Evolutionary conservation across 148 eudicot genomes (phyloP), one percentile per base, ranked within the genome.

Genomic region (Polygonum maritimum): DNA sequence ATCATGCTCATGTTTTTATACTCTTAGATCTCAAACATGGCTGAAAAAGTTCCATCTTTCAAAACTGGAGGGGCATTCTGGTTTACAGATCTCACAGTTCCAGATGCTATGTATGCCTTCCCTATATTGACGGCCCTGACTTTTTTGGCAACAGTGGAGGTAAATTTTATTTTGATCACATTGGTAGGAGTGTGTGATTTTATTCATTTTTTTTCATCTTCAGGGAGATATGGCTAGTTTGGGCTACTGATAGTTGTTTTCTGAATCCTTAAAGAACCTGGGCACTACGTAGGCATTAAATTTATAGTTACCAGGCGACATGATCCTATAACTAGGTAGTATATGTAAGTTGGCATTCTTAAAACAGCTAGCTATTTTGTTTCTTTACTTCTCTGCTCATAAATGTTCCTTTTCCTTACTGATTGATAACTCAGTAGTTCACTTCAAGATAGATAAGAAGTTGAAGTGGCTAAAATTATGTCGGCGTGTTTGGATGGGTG

Each of bases 31-130:
- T 74, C 78, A 18, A 96, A 96, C 87, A 91, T 96, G 99, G 94
- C 86, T 18, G 98, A 92, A 58, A 92, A 92, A 74, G 99, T 96
- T 73, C 98, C 97, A 14, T 96, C 99, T 7, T 91, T 92, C 52
- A 86, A 92, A 86, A 74, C 77, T 48, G 99, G 98, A 55, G 99
- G 99, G 79, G 88, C 85, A 14, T 91, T 79, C 51, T 96, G 99
- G 99, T 96, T 96, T 82, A 85, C 86, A 5, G 99, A 96, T 87
- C 86, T 96, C 79, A 85, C 98, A 1, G 84, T 86, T 86, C 94
- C 97, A 31, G 99, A 96, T 86, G 70, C 80, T 36, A 67, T 85
- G 82, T 96, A 88, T 71, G 82, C 87, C 80, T 82, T 91, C 54
- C 99, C 99, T 73, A 89, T 89, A 78, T 79, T 96, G 79, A 82